Evolutionary conservation across 176 grass and related monocot species (phyloP), one percentile per base, ranked within the genome.

Genomic region (Musa beccarii): DNA sequence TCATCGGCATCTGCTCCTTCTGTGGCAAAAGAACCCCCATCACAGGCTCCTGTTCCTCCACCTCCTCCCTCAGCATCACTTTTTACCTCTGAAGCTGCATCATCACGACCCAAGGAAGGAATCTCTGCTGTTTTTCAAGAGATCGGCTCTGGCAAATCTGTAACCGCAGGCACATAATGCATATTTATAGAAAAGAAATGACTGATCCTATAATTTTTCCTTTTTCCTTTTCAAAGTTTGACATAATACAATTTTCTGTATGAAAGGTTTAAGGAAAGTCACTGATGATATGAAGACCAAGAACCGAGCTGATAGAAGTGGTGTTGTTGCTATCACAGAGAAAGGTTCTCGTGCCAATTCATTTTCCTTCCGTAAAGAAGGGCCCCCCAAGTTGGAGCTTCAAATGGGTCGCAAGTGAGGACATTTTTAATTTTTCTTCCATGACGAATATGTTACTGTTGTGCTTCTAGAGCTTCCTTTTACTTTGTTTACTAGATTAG

Each of bases 261-360:
- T 16, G 22, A 49, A 70, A 90, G 89, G 82, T 69, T 79, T 87
- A 22, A 80, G n/a, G 43, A 87, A 83, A 77, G 89, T 91, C 62
- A 87, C 82, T 29, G 80, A 85, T 83, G 89, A 85, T 57, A 87
- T 91, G 89, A 91, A 87, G 80, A 81, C 76, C 51, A 91, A 91
- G 57, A 82, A 91, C 53, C 84, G 79, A 85, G 68, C 72, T 51
- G 80, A 91, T 23, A 87, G 52, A 80, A 71, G 74, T 62, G 68
- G 80, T 62, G 64, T 85, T 63, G 77, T 91, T 25, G 0, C 71
- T 54, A 1, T 69, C 59, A 57, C 82, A 54, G 81, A 74, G 28
- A 89, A 90, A 74, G 51, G 55, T 71, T 16, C 79, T 29, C 76
- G 29, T 51, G 75, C 23, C 66, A 51, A 54, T 69, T 52, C 22